Percentiles rank a stretch among this genome's conserved stretches.
phyloP scores from a whole-genome alignment of 768 basidiomycete species.

The Boletus pseudopeckii region DNA sequence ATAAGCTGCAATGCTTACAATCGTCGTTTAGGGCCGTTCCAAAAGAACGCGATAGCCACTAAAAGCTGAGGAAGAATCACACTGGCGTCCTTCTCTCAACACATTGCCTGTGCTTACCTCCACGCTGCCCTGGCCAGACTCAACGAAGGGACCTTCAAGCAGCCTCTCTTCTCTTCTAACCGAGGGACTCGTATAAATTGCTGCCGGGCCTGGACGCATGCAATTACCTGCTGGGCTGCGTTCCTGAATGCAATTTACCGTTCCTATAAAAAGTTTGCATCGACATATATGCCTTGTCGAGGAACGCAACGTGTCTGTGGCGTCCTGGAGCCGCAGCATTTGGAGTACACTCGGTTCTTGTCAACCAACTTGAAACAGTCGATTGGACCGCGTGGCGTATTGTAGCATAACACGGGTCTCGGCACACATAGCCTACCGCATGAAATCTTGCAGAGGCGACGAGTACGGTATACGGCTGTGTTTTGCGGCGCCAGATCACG shows the following conservation, averaged over 20 bases:
- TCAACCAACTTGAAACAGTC: too few species aligned
- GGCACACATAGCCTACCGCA: not conserved
- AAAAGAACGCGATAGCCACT: too few species aligned
- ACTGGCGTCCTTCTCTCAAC: not conserved
- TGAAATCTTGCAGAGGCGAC: not conserved
- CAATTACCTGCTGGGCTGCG: too few species aligned
- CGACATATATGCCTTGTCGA: not conserved
- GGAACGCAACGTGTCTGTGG: not conserved
- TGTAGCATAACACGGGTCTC: not conserved
- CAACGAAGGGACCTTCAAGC: not conserved
- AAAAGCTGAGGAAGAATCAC: too few species aligned
- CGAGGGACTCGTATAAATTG: not conserved
- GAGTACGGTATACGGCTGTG: not conserved
- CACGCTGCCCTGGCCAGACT: not conserved
- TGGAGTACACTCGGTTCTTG: too few species aligned
- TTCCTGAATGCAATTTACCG: not conserved
- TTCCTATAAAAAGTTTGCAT: not conserved
- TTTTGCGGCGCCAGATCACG: not conserved
- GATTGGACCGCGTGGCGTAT: not conserved
- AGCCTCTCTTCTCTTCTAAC: too few species aligned
- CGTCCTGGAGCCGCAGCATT: not conserved
- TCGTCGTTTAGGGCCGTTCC: not conserved
- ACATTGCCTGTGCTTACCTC: not conserved
- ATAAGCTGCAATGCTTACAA: too few species aligned
- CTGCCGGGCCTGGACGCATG: too few species aligned